Evolutionary conservation across 2,329 filamentous ascomycete genomes (phyloP), one percentile per base, ranked within the genome.

Genomic region (Tetracladium maxilliforme): DNA sequence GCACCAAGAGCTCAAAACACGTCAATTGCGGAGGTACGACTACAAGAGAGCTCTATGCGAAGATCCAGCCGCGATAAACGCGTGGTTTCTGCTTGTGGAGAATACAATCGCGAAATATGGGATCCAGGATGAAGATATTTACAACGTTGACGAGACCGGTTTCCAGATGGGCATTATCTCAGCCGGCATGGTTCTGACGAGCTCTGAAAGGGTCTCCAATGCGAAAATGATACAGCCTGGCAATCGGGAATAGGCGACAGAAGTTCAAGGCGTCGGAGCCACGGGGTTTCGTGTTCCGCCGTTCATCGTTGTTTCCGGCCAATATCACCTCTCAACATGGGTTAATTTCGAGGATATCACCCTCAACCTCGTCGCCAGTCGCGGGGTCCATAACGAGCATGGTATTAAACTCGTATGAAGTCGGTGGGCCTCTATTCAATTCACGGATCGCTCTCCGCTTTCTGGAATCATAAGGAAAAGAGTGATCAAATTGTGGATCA

Each of bases 351-450:
- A n/a, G n/a, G n/a, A n/a, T n/a, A n/a, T n/a, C n/a, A n/a, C n/a
- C n/a, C n/a, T n/a, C n/a, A n/a, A n/a, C n/a, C n/a, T n/a, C n/a
- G n/a, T n/a, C n/a, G n/a, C 24, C 12, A 23, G 38, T n/a, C 12
- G 23, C 7, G 32, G 22, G 26, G 30, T 49, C 17, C 38, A 30
- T 17, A n/a, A 25, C 14, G 21, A 49, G 23, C 49, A 24, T 41
- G 30, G 31, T 17, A 44, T 51, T 19, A 27, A 32, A 27, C 29
- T 43, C n/a, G n/a, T n/a, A n/a, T n/a, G n/a, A n/a, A n/a, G n/a
- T n/a, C n/a, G n/a, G n/a, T n/a, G n/a, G n/a, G n/a, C n/a, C n/a
- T n/a, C n/a, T n/a, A n/a, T n/a, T n/a, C n/a, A n/a, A n/a, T n/a
- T n/a, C n/a, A n/a, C n/a, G n/a, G n/a, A n/a, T n/a, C n/a, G n/a